Base-by-base conservation (phyloP, 768 basidiomycete species). In the Coprinopsis strossmayeri region DNA sequence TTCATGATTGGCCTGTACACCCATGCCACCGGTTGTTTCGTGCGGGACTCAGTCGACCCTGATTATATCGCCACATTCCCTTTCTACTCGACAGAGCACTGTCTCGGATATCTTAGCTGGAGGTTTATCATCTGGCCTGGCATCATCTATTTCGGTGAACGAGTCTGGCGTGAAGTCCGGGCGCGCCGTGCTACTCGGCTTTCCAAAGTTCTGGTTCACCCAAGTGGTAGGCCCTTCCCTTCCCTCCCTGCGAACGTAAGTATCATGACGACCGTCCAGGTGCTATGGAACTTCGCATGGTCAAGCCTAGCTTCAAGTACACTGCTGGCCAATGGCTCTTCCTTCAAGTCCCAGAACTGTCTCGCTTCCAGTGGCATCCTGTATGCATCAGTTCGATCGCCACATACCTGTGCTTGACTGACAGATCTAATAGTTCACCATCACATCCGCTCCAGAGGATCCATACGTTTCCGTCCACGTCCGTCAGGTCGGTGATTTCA, bases 21-120 rank as follows among this genome's bases (percentile, higher is more conserved):
- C 18, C 92, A 94, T 63, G 91, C 92, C 7, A 87, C 87, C 48
- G 92, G 93, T 3, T 97, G 93, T 67, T 97, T 97, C 67, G 93
- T 97, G 50, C 91, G 93, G 41, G 91, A 92, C 63, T 72, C 78
- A n/a, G 69, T 72, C 13, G 64, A 82, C 27, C 90, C 91, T n/a
- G 85, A 80, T 54, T 81, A 78, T 62, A 82, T 69, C 49, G 2
- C 63, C 1, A 63, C 71, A 1, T 95, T 94, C 77, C 91, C 91
- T 0, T 95, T 92, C 75, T 94, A 94, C 70, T 77, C 78, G 17
- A 82, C 87, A 0, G 62, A 84, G n/a, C 84, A 91, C 58, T 97
- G 93, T 61, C 77, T 95, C 51, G 93, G 93, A 3, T 97, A 97
- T 67, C 66, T 81, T 50, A 91, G 87, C 61, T 95, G 92, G 91